Evolutionary conservation across 192 early-diverging fungal genomes (phyloP), one percentile per base, ranked within the genome.

Genomic region (Piromyces finnis): DNA sequence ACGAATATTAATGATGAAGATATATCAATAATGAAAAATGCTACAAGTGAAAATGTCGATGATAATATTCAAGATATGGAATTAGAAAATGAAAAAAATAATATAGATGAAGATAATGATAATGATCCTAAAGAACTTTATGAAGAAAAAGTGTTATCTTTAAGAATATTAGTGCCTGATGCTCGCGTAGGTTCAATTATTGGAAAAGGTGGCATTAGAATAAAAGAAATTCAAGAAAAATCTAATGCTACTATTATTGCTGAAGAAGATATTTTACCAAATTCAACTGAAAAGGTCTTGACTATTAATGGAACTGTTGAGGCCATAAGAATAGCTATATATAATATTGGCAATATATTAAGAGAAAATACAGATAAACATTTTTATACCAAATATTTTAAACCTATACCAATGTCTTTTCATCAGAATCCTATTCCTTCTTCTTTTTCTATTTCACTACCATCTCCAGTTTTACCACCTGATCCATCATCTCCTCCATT

Each of bases 81-180:
- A 68, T n/a, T 68, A 4, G 51, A 68, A n/a, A 68, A 22, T 4
- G 51, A 68, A 32, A 32, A 9, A 9, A 32, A 32, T 32, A 9
- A 32, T 32, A 32, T 32, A 3, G 30, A 32, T 6, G 30, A 32
- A 9, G 30, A 32, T 6, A 9, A 32, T 3, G 9, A 32, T 32
- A 32, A 32, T 68, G 5, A n/a, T 68, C 51, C 26, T 27, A 26
- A 68, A 68, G 51, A 68, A n/a, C 51, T 68, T 27, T 68, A 26
- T 68, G 17, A 68, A 68, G 26, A 11, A n/a, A 18, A n/a, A n/a
- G 7, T 0, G 9, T 68, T 68, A 68, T n/a, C 51, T n/a, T n/a
- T 68, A n/a, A 26, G 51, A 68, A 68, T 99, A 26, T 88, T 99
- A 82, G 94, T 99, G 81, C 95, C 96, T 28, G 92, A 96, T 85